These are phyloP conservation scores for Calamus simplicifolius DNA, from an alignment of 176 grass and related monocot genomes.

Conservation along the genomic window DNA sequence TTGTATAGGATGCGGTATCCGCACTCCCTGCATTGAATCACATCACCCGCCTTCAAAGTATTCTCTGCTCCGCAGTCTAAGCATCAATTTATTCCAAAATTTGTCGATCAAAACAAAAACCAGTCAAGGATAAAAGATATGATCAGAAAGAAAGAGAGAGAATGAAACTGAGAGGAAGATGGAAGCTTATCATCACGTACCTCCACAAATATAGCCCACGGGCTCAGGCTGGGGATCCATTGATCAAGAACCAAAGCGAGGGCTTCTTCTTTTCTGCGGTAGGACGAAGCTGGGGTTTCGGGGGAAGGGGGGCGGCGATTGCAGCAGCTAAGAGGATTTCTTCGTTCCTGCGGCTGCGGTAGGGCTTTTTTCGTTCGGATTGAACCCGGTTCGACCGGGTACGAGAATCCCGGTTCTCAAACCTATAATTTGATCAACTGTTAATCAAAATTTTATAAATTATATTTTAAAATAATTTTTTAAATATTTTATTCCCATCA, in stretches of 20 bases:
- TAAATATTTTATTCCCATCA: too few species aligned
- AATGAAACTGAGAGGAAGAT: neutral
- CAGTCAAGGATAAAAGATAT: neutral
- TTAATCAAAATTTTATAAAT: too few species aligned
- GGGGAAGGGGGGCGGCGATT: too few species aligned
- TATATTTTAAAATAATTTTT: too few species aligned
- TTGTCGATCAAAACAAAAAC: neutral
- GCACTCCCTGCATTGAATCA: slow-evolving; percentile 40
- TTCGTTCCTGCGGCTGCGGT: too few species aligned
- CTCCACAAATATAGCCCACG: slow-evolving; percentile 36
- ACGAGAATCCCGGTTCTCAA: too few species aligned
- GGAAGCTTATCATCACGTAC: neutral
- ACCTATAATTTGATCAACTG: too few species aligned
- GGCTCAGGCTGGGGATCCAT: slow-evolving; percentile 43
- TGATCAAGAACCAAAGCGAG: neutral
- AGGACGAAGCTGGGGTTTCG: too few species aligned
- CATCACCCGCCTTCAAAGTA: slow-evolving; percentile 34
- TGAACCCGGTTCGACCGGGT: too few species aligned
- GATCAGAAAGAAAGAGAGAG: neutral
- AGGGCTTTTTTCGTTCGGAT: too few species aligned
- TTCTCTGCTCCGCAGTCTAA: slow-evolving; percentile 40
- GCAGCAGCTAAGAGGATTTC: too few species aligned
- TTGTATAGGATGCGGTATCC: slow-evolving; percentile 45
- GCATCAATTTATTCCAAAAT: neutral
- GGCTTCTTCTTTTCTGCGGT: too few species aligned